A percentile compares a stretch with the other conserved stretches of the same genome.
Evolutionary conservation across 2,329 filamentous ascomycete species (phyloP).

Genomic region (Cordyceps cicadae): DNA sequence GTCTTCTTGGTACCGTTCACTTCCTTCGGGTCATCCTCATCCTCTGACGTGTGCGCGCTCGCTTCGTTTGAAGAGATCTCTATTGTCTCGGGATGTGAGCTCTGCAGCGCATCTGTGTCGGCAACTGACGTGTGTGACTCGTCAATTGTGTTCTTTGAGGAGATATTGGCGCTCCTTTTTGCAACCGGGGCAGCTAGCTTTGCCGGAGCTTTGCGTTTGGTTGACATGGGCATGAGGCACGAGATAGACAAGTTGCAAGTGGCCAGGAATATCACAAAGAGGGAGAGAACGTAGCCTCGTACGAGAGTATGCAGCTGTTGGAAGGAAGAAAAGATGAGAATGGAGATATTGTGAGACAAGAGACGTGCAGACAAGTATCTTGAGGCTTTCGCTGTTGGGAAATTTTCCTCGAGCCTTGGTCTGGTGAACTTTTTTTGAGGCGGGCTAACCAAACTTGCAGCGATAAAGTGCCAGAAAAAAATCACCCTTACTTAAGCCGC

Average conservation of each 20-base stretch:
- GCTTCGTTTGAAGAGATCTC: constrained; percentile 50
- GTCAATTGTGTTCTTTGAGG: constrained; percentile 44
- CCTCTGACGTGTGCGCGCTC: constrained; percentile 39
- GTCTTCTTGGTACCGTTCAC: constrained; percentile 15
- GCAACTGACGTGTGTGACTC: constrained; percentile 51
- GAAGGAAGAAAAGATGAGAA: not conserved
- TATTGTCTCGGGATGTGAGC: constrained; percentile 36
- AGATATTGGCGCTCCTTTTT: constrained; percentile 43
- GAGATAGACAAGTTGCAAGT: not conserved
- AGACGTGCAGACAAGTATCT: not conserved
- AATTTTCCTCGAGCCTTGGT: constrained; percentile 6
- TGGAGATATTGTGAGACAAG: not conserved
- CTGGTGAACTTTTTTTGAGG: constrained; percentile 15
- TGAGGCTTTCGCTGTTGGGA: constrained; percentile 6
- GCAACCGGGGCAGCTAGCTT: constrained; percentile 49
- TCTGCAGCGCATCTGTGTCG: constrained; percentile 30
- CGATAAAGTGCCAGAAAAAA: not conserved
- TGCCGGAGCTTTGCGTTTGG: constrained; percentile 52
- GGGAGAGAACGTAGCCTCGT: not conserved
- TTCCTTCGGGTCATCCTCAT: constrained; percentile 25
- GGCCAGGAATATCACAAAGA: not conserved
- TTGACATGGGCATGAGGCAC: constrained; percentile 39
- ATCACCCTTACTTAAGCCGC: constrained; percentile 10
- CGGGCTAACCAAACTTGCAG: constrained; percentile 7
- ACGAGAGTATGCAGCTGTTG: not conserved